Evolutionary conservation across 768 basidiomycete species (phyloP).

Genomic region (Xerocomellus intermedius): DNA sequence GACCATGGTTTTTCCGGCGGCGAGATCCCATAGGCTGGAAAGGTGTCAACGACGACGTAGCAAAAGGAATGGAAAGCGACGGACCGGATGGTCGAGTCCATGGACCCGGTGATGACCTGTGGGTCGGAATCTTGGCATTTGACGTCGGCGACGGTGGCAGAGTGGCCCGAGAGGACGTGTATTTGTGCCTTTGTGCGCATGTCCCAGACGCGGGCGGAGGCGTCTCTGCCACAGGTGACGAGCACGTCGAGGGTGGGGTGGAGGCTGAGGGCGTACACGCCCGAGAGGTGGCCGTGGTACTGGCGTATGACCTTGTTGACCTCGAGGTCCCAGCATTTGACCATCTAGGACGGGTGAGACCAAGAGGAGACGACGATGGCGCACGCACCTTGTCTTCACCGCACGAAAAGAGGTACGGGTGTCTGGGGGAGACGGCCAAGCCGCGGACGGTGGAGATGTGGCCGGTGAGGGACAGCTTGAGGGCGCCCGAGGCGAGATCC

Average conservation of each 20-base stretch:
- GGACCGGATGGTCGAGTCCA: constrained; percentile 95
- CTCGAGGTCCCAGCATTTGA: constrained; percentile 99
- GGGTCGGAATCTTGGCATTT: constrained; percentile 97
- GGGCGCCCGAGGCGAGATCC: constrained; percentile 96
- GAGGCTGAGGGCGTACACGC: constrained; percentile 90
- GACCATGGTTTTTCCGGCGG: constrained; percentile 94
- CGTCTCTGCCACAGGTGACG: constrained; percentile 94
- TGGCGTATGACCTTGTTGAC: constrained; percentile 98
- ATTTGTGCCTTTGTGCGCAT: constrained; percentile 98
- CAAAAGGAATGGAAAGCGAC: constrained; percentile 18
- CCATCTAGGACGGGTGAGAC: constrained; percentile 64
- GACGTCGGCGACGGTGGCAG: constrained; percentile 92
- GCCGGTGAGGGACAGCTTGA: constrained; percentile 94
- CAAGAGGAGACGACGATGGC: background rate
- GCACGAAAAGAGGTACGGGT: constrained; percentile 97
- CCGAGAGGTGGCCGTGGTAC: constrained; percentile 97
- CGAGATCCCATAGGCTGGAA: constrained; percentile 89
- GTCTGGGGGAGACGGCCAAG: constrained; percentile 85
- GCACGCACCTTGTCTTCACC: constrained; percentile 90
- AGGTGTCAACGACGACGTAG: background rate
- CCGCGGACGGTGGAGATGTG: constrained; percentile 98
- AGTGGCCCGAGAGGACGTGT: constrained; percentile 90
- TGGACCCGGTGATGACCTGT: constrained; percentile 96
- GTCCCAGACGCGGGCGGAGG: constrained; percentile 97
- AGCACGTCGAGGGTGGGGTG: constrained; percentile 96